Base-by-base conservation (phyloP, 2,329 filamentous ascomycete genomes). In the Diaporthe sp. region DNA sequence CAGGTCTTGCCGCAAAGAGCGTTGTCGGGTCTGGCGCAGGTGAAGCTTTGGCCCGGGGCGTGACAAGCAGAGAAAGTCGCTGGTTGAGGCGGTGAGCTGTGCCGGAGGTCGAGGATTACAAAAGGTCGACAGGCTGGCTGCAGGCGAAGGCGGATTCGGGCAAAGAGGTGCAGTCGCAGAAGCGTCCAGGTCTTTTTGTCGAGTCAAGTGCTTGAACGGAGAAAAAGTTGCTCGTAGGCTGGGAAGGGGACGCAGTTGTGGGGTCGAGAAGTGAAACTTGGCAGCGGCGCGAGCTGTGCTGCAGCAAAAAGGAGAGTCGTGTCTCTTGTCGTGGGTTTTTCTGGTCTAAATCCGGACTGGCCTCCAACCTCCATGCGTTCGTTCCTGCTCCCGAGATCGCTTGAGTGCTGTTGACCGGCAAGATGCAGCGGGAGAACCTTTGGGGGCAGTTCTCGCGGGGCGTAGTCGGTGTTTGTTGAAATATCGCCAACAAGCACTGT, bases 201-300 rank as follows among this genome's bases (percentile, higher is more conserved):
- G 47, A 52, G 52, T 57, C 47, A 70, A 74, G 57, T 50, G 50
- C 50, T 67, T 50, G 72, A 64, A 71, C 33, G 72, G 72, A 70
- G 57, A 74, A 74, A 71, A 71, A 71, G 61, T 70, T 58, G 72
- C 61, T 50, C 45, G 72, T 69, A 19, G 54, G 54, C 54, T 70
- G 55, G 60, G 60, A 68, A 58, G 61, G 50, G 52, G 47, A 68
- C 17, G 50, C 60, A 58, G 58, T 66, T 67, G 68, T 66, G 68
- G 52, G 68, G 70, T 61, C 57, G 45, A 69, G 70, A 71, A 71
- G 64, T 57, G 74, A 74, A 76, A 76, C 74, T 76, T 76, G 74
- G 74, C 74, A 76, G 74, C 72, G 66, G 73, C 60, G 50, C 55
- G 64, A 50, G 66, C 64, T 71, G 66, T 66, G 71, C 72, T 74